phyloP scores from a whole-genome alignment of 169 alveolate genomes.

The Plasmodium coatneyi region DNA sequence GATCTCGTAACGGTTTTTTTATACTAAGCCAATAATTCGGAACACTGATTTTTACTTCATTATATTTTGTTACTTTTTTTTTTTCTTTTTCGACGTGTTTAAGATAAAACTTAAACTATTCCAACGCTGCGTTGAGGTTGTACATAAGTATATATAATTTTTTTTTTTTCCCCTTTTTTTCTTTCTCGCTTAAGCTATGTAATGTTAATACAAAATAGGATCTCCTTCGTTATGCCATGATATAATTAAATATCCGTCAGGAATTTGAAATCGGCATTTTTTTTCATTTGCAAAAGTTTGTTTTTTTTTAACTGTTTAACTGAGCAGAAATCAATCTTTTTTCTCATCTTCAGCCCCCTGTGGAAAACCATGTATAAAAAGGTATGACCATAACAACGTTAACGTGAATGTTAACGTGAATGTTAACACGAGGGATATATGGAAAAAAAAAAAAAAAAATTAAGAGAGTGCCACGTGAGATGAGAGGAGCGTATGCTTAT shows the following conservation, averaged over 20 bases:
- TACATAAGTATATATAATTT: background rate
- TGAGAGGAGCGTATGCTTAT: background rate
- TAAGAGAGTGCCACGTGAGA: background rate
- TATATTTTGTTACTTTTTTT: no score
- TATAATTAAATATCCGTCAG: background rate
- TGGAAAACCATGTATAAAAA: constrained; percentile 3
- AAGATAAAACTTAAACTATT: no score
- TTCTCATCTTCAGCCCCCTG: background rate
- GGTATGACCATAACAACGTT: background rate
- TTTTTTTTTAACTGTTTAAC: background rate
- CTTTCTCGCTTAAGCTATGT: background rate
- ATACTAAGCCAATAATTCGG: background rate
- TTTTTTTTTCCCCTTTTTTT: background rate
- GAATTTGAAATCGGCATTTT: background rate
- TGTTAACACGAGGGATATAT: background rate
- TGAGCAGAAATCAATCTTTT: background rate
- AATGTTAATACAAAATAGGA: background rate
- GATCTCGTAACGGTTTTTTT: background rate
- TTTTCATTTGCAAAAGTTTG: background rate
- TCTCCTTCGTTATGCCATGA: background rate
- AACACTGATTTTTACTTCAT: background rate
- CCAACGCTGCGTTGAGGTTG: background rate
- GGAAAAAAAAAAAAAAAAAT: background rate
- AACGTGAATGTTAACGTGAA: background rate
- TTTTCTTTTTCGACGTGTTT: background rate